phyloP scores from a whole-genome alignment of 148 eudicot genomes.

The Fagopyrum homotropicum region DNA sequence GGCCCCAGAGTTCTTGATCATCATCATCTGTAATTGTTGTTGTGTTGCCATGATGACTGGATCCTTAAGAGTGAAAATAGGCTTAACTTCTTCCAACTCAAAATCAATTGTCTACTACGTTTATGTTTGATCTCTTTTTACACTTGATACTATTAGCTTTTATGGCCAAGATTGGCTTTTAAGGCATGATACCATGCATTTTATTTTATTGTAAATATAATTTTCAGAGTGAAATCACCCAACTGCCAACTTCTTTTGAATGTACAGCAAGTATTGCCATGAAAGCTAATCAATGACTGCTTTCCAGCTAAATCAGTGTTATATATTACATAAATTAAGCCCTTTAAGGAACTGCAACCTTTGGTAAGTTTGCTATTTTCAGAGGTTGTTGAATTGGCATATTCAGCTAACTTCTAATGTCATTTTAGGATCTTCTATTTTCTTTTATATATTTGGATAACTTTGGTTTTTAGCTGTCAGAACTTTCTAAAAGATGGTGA shows the following conservation, averaged over 20 bases:
- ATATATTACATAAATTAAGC: not conserved
- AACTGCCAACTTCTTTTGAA: slow-evolving; percentile 22
- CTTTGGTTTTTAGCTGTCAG: not conserved
- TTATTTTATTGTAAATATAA: not conserved
- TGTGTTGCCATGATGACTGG: slow-evolving; percentile 31
- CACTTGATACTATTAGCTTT: slow-evolving; percentile 18
- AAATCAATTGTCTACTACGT: too few species aligned
- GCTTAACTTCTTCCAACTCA: not conserved
- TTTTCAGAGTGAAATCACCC: slow-evolving; percentile 15
- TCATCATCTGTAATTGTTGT: slow-evolving; percentile 31
- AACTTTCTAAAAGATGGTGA: not conserved
- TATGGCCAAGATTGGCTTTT: slow-evolving; percentile 38
- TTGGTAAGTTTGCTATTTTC: slow-evolving; percentile 38
- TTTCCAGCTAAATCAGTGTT: not conserved
- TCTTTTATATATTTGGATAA: not conserved
- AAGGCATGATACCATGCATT: slow-evolving; percentile 27
- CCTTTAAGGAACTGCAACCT: not conserved
- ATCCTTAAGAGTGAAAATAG: not conserved
- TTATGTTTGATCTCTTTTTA: not conserved
- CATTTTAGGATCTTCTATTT: slow-evolving; percentile 6
- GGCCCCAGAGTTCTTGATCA: slow-evolving; percentile 43
- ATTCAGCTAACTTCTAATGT: slow-evolving; percentile 27
- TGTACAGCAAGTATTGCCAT: slow-evolving; percentile 7
- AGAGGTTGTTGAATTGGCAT: slow-evolving; percentile 42
- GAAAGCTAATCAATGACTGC: not conserved